Base-by-base conservation (phyloP, 192 early-diverging fungal genomes). In the Entrophospora sp. region DNA sequence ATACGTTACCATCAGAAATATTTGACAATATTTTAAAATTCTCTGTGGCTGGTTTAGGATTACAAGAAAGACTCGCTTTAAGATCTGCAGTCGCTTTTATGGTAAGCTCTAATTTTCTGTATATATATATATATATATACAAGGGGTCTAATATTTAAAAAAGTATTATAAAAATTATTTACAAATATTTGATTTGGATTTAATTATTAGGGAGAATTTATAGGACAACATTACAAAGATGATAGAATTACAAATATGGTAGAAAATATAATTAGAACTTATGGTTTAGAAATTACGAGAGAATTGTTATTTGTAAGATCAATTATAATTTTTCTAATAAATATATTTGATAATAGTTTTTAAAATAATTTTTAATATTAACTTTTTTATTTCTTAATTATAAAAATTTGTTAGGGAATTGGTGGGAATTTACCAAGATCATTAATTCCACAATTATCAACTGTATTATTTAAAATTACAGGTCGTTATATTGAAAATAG, bases 41-140 rank as follows among this genome's bases (percentile, higher is more conserved):
- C 61, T 67, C 77, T 2, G 69, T 83, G 40, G 77, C 78, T 4
- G 77, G 77, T 1, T 69, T 83, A 61, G 68, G 71, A 5, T 44
- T 79, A 25, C 76, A 81, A 62, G 82, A 83, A 40, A 72, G 79
- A 35, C 56, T 83, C 6, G 82, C 82, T 13, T 63, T 83, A 22
- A 81, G 78, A 25, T 71, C 82, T 4, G 74, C 76, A 0, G 49
- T 81, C 16, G 67, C 69, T 14, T 83, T 83, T 56, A 72, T 81
- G 72, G 81, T 81, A 71, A 57, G 63, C 12, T 22, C 9, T 38
- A 7, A 25, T 28, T 22, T 20, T 28, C 14, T n/a, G n/a, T n/a
- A n/a, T n/a, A n/a, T n/a, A n/a, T n/a, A n/a, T n/a, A n/a, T n/a
- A n/a, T n/a, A n/a, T n/a, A n/a, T n/a, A n/a, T n/a, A n/a, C n/a